Percentiles rank a stretch among this genome's conserved stretches.
Evolutionary conservation across 345 rosid genomes (phyloP).

Genomic region (Salix udensis): DNA sequence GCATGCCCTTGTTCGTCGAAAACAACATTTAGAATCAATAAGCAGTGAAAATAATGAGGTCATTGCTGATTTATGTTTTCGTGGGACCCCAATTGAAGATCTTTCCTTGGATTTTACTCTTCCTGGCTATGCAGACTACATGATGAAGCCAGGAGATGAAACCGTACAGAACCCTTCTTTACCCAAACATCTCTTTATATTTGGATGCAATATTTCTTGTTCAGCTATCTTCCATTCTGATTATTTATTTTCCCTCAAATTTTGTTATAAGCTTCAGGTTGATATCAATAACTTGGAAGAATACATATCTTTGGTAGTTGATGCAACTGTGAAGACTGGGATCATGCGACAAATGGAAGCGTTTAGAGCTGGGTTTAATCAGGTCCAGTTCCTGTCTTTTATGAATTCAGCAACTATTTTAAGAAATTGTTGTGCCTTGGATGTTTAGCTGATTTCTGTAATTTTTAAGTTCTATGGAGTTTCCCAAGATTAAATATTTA

Average conservation of each 20-base stretch:
- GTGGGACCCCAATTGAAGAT: constrained; percentile 66
- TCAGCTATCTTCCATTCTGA: not conserved
- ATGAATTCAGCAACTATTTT: not conserved
- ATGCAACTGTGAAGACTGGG: constrained; percentile 87
- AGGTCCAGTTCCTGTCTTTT: constrained; percentile 42
- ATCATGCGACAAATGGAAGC: constrained; percentile 82
- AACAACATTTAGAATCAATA: constrained; percentile 57
- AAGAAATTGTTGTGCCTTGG: not conserved
- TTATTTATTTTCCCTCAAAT: not conserved
- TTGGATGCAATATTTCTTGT: not conserved
- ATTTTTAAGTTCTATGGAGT: not conserved
- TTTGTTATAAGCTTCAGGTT: constrained; percentile 47
- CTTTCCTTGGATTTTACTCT: constrained; percentile 89
- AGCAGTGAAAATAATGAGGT: constrained; percentile 35
- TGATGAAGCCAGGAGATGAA: constrained; percentile 75
- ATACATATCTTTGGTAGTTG: constrained; percentile 75
- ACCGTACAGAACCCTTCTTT: constrained; percentile 39
- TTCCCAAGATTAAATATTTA: not conserved
- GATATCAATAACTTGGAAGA: constrained; percentile 77
- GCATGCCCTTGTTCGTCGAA: constrained; percentile 67
- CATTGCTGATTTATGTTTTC: constrained; percentile 47
- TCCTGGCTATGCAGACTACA: constrained; percentile 91
- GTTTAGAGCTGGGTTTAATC: constrained; percentile 90
- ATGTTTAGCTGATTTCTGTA: not conserved
- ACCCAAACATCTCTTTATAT: not conserved